Evolutionary conservation across 257 asterid species (phyloP), one percentile per base, ranked within the genome.

Genomic region (Salvia rosmarinus): DNA sequence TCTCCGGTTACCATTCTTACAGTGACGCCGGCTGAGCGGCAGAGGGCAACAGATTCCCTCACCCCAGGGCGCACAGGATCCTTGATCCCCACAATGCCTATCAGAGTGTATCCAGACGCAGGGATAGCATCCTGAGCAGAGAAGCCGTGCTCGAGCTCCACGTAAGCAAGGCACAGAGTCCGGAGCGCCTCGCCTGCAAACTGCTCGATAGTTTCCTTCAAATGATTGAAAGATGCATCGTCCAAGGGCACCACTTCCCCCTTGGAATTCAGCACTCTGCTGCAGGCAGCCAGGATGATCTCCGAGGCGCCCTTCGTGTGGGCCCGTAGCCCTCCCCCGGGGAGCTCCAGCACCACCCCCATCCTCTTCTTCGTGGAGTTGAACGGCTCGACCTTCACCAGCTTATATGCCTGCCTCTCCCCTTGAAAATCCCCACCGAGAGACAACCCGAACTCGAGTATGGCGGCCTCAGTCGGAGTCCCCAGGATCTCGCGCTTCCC

Each of bases 1-100:
- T 92, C 98, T 56, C 98, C 98, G 4, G 98, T 92, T 3, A 92
- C 98, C 98, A 92, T 92, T 42, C 98, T 82, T 11, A 92, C 98
- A 14, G 83, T 84, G 4, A 92, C 84, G 4, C 98, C 98, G 20
- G 98, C 98, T 51, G 89, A 79, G 52, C 88, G 93, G 56, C 98
- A 92, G n/a, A 89, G 89, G 9, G 96, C 91, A 59, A 92, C 98
- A 10, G 98, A 89, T 65, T 92, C 96, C 78, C 78, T 84, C 17
- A 92, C 98, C 9, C 98, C 98, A 0, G 95, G 92, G 10, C 98
- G 85, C 12, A 92, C 96, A 4, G 98, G 98, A 81, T 92, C 98
- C 68, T 92, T 92, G 69, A 92, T 92, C 23, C 98, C 98, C 17
- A 92, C 92, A 9, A 89, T 85, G 32, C 96, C 98, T 28, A 92